Evolutionary conservation across 495 filamentous ascomycete species (phyloP), one percentile per base, ranked within the genome.

Genomic region (Penicillium silybi): DNA sequence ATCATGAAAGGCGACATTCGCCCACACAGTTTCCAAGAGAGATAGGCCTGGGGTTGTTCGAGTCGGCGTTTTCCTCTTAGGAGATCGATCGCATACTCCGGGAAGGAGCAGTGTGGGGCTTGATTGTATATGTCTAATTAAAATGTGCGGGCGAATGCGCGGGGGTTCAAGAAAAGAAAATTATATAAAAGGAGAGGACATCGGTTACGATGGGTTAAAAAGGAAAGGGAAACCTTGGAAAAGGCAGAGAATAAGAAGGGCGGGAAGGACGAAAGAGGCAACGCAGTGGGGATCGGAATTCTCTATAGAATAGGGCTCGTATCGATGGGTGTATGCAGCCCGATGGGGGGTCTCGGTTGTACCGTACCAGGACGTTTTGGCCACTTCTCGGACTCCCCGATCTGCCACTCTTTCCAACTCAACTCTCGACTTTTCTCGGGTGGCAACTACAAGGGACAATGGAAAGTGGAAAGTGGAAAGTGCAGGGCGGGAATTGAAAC

Each of bases 121-220:
- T 23, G 22, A 6, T 23, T 2, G 46, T 25, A n/a, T n/a, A n/a
- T 62, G 61, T 64, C 70, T 68, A 68, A 32, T 32, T 67, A 70
- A 72, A 68, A 19, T 64, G 72, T 65, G 70, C 69, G 69, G 72
- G 70, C 75, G 71, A 76, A 74, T 65, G 71, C 69, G 69, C 69
- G 60, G 29, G 29, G 29, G 29, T 65, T 54, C 66, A 76, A 57
- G 58, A 67, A 70, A 63, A 65, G 67, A 59, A 73, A 75, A 67
- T 69, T 76, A 66, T 76, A 79, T 78, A 70, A 78, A 71, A 73
- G 71, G 71, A 75, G 70, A 73, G 66, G 69, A 70, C 72, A 66
- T 63, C 62, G 51, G 57, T 58, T 58, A 63, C 34, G 46, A 50
- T 53, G 49, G 52, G 52, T 51, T 41, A 59, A 67, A 69, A 60